Evolutionary conservation across 176 grass and related monocot species (phyloP).

Genomic region (Neostapfia colusana): DNA sequence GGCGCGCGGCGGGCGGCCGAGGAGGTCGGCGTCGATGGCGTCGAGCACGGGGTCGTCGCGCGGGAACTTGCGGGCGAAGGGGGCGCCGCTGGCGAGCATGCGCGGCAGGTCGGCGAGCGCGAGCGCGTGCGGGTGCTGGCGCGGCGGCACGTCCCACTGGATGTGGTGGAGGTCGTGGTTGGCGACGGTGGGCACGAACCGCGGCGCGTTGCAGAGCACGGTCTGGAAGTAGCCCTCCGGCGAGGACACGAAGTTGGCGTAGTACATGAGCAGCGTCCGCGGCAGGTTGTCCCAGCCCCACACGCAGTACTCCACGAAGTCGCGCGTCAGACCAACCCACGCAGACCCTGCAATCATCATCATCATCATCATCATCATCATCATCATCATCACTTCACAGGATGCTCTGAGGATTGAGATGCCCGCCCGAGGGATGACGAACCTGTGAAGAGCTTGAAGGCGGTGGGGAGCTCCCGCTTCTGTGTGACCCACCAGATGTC

Average conservation of each 20-base stretch:
- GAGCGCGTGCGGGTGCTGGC: conserved; percentile 86
- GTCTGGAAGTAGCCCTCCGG: conserved; percentile 99
- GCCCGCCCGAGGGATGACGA: background rate
- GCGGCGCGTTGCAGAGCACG: conserved; percentile 72
- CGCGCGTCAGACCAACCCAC: conserved; percentile 69
- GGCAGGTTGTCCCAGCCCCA: conserved; percentile 99
- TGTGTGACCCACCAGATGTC: conserved; percentile 66
- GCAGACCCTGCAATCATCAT: conserved; percentile 54
- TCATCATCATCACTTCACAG: too few relatives aligned
- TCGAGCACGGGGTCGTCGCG: conserved; percentile 54
- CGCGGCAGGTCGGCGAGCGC: conserved; percentile 38
- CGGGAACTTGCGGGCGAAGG: conserved; percentile 60
- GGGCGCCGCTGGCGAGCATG: conserved; percentile 57
- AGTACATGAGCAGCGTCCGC: conserved; percentile 94
- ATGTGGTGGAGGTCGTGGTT: conserved; percentile 98
- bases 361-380: too few relatives aligned
- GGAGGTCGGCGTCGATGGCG: conserved; percentile 51
- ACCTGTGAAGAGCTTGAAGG: conserved; percentile 87
- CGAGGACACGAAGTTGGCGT: conserved; percentile 90
- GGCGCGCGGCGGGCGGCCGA: background rate
- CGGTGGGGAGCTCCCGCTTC: conserved; percentile 62
- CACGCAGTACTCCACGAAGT: conserved; percentile 79
- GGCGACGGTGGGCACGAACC: conserved; percentile 63
- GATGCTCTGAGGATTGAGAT: too few relatives aligned
- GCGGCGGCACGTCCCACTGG: conserved; percentile 79